Conservation (phyloP, 257 asterid genomes). For the Ilex aquifolium region DNA sequence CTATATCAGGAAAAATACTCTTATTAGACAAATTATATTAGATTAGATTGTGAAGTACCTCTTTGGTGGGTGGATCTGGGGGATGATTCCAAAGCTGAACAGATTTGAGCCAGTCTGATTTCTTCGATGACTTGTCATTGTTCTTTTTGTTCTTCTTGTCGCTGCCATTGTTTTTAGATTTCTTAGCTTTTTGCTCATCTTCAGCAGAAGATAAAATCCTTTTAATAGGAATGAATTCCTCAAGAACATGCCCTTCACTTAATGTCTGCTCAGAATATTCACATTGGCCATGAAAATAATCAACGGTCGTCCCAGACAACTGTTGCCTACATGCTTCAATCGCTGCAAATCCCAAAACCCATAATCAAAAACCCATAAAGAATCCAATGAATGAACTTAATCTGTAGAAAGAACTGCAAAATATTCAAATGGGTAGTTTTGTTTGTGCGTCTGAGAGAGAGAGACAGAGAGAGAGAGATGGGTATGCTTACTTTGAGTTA, state of each 20-base stretch:
- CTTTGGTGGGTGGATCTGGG: slow-evolving; percentile 36
- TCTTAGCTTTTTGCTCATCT: slow-evolving; percentile 35
- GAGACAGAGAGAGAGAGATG: not conserved
- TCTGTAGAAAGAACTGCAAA: not conserved
- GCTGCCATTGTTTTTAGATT: slow-evolving; percentile 4
- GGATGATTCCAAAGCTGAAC: slow-evolving; percentile 43
- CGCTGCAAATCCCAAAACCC: slow-evolving; percentile 37
- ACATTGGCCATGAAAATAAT: slow-evolving; percentile 39
- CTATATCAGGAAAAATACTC: not conserved
- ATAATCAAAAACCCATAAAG: not conserved
- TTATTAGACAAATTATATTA: not conserved
- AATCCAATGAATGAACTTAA: not conserved
- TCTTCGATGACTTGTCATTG: slow-evolving; percentile 17
- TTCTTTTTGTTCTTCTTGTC: slow-evolving; percentile 3
- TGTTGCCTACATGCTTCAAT: slow-evolving; percentile 83
- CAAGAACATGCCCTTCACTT: slow-evolving; percentile 54
- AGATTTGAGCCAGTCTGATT: slow-evolving; percentile 46
- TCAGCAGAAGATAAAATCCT: slow-evolving; percentile 22
- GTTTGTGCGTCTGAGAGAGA: not conserved
- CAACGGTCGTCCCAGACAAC: slow-evolving; percentile 31
- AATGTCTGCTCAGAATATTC: slow-evolving; percentile 77
- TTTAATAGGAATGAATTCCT: slow-evolving; percentile 41
- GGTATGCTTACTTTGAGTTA: slow-evolving; percentile 56
- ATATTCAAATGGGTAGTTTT: not conserved
- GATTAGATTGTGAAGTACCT: slow-evolving; percentile 15